Conservation (phyloP, 176 grass and related monocot genomes). For the Zoysia japonica region DNA sequence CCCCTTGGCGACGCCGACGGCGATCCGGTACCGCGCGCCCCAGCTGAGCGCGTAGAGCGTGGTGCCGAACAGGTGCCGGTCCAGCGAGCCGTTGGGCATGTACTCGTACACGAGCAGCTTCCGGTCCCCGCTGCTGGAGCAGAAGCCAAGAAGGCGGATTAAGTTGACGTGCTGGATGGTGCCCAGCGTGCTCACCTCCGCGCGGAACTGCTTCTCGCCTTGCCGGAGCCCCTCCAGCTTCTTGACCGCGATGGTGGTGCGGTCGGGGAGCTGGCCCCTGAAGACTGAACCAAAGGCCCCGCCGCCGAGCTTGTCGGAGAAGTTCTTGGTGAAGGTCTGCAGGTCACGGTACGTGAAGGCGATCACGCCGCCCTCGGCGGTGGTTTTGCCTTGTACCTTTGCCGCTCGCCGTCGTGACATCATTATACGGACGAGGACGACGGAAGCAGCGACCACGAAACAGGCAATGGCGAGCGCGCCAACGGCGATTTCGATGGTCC, state of each 20-base stretch:
- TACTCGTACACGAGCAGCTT: constrained; percentile 46
- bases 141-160: no score
- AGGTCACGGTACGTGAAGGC: constrained; percentile 47
- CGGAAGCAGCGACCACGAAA: background rate
- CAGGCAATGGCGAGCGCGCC: background rate
- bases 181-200: no score
- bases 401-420: background rate
- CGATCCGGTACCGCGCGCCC: constrained; percentile 33
- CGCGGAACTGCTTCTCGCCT: background rate
- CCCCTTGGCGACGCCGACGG: constrained; percentile 44
- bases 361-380: background rate
- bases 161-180: no score
- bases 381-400: background rate
- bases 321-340: constrained; percentile 46
- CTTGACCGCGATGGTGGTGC: constrained; percentile 43
- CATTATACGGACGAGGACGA: background rate
- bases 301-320: constrained; percentile 46
- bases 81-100: constrained; percentile 43
- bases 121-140: background rate
- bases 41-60: background rate
- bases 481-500: background rate
- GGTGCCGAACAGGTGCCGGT: constrained; percentile 32
- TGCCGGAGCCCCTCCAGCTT: constrained; percentile 48
- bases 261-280: constrained; percentile 24
- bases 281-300: constrained; percentile 49